Percentiles rank a stretch among this genome's conserved stretches.
Conservation (phyloP, 1,139 yeast species). For the Pneumocystis sp. region DNA sequence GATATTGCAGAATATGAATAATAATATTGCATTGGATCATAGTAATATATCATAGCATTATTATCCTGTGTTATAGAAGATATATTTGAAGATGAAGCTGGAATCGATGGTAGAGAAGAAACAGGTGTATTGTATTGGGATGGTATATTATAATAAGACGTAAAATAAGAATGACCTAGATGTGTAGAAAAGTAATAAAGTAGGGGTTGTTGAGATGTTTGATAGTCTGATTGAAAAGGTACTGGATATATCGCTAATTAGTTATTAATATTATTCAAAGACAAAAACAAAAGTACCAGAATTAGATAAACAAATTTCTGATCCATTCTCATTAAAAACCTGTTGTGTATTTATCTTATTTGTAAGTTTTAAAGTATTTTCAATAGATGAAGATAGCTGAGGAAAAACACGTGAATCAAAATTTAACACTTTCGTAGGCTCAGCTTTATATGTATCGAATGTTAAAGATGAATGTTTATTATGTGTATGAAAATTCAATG, state of each 20-base stretch:
- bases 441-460: neutral
- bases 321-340: neutral
- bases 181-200: neutral
- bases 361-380: neutral
- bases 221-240: neutral
- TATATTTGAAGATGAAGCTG: neutral
- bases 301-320: neutral
- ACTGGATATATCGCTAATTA: neutral
- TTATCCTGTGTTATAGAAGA: neutral
- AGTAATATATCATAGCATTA: neutral
- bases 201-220: neutral
- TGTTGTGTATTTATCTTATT: neutral
- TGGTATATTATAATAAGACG: neutral
- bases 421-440: neutral
- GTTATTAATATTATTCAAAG: neutral
- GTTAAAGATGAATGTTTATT: neutral
- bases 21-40: neutral
- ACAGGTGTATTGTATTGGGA: neutral
- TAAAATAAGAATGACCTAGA: neutral
- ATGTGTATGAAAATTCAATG: neutral
- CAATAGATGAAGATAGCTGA: neutral
- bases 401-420: neutral
- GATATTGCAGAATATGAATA: neutral
- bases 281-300: neutral
- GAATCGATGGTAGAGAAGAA: neutral